phyloP scores from a whole-genome alignment of 2,329 filamentous ascomycete species.

The Fusarium siculi region DNA sequence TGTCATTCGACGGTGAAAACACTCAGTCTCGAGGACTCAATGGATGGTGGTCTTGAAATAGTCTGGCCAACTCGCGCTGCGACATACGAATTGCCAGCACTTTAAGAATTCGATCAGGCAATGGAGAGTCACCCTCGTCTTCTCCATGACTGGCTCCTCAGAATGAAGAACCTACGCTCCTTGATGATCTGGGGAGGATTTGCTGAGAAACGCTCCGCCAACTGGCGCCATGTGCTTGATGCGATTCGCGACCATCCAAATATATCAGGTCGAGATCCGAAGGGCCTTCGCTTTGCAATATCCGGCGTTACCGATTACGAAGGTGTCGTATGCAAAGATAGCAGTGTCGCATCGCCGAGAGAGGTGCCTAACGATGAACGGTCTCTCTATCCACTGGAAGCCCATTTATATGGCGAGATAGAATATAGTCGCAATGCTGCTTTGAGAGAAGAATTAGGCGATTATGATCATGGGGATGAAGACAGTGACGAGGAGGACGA shows the following conservation, averaged over 20 bases:
- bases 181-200: too few species aligned
- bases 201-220: too few species aligned
- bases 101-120: fast-evolving
- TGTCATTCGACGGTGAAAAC: neutral
- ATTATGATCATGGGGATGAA: too few species aligned
- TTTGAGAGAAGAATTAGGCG: neutral
- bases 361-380: too few species aligned
- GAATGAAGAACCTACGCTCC: neutral
- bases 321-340: neutral
- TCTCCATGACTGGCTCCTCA: neutral
- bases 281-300: neutral
- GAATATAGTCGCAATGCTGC: neutral
- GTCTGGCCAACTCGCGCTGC: neutral
- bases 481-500: too few species aligned
- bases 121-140: fast-evolving
- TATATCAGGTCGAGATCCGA: neutral
- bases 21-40: too few species aligned
- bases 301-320: neutral
- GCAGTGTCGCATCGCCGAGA: neutral
- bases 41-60: too few species aligned
- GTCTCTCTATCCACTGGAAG: neutral
- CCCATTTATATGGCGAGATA: neutral
- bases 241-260: neutral
- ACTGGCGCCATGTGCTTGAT: neutral
- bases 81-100: neutral